Conservation (phyloP, 2,329 filamentous ascomycete genomes). For the Penicillium sp. region DNA sequence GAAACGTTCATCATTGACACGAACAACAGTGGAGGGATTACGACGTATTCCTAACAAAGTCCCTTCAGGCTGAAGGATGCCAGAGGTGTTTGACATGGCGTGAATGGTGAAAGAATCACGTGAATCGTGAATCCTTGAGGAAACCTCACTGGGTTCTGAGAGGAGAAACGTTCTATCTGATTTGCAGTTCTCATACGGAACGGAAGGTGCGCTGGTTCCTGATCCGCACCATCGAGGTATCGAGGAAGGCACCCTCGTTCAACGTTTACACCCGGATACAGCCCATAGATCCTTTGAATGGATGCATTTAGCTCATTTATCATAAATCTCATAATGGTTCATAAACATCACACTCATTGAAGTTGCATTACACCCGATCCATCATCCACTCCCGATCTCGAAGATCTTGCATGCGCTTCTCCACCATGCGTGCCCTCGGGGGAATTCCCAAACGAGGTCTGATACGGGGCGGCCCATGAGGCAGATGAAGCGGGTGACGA, state of each 20-base stretch:
- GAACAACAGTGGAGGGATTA: neutral
- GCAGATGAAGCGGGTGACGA: neutral
- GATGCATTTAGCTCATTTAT: neutral
- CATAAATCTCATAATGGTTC: neutral
- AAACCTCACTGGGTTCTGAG: neutral
- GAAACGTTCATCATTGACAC: neutral
- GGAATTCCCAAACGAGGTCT: slow-evolving; percentile 19
- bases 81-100: neutral
- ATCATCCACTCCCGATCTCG: slow-evolving; percentile 30
- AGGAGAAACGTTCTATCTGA: neutral
- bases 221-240: neutral
- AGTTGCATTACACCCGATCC: slow-evolving; percentile 17
- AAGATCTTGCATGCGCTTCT: slow-evolving; percentile 26
- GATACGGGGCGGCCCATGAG: neutral
- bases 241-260: neutral
- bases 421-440: slow-evolving; percentile 19
- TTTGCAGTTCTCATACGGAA: neutral
- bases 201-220: neutral
- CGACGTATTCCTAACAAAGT: neutral
- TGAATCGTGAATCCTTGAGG: neutral
- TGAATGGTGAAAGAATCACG: neutral
- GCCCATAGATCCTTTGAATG: neutral
- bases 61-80: neutral
- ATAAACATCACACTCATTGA: neutral
- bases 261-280: neutral